Evolutionary conservation across 2,329 filamentous ascomycete genomes (phyloP), one percentile per base, ranked within the genome.

Genomic region (Fusarium piperis): DNA sequence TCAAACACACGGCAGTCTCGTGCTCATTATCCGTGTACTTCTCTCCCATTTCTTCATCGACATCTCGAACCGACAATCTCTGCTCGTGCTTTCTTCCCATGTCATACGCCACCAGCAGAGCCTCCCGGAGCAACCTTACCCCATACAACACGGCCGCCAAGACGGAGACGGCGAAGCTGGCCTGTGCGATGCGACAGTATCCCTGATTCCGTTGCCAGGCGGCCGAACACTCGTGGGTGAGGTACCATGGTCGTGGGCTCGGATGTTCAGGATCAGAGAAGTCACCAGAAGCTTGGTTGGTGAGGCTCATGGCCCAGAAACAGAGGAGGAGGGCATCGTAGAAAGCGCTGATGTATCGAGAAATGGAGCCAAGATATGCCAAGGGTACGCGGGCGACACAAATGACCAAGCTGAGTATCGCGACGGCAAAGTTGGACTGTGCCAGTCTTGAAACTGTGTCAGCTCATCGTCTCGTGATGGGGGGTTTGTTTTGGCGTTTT

Each of bases 281-380:
- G 58, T 79, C 78, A n/a, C 76, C 51, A 0, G 75, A 77, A 13
- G 52, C 33, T 56, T 77, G 76, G 8, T 72, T 65, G 0, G 61
- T 32, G 16, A 78, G 55, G 30, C 73, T 78, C 15, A 74, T 44
- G 12, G 59, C 52, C 80, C 80, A 81, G 0, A 81, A 67, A 2
- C 36, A 23, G 2, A 70, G 57, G 35, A 82, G 74, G 1, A 78
- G 60, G 15, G 68, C 10, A 39, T 81, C 80, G 71, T 81, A 81
- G 2, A 77, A 30, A 3, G 76, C 44, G 44, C 73, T 74, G 9
- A 73, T 67, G 57, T 65, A 76, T 28, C 68, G 68, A 0, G 76
- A 72, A 3, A 78, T 64, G 65, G 76, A 77, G 11, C 56, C 58
- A 52, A 78, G 61, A 16, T 66, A 64, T 4, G 67, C 53, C 60